Percentiles rank a stretch among this genome's conserved stretches.
Evolutionary conservation across 2,329 filamentous ascomycete species (phyloP).

Genomic region (Cladosporium phlei): DNA sequence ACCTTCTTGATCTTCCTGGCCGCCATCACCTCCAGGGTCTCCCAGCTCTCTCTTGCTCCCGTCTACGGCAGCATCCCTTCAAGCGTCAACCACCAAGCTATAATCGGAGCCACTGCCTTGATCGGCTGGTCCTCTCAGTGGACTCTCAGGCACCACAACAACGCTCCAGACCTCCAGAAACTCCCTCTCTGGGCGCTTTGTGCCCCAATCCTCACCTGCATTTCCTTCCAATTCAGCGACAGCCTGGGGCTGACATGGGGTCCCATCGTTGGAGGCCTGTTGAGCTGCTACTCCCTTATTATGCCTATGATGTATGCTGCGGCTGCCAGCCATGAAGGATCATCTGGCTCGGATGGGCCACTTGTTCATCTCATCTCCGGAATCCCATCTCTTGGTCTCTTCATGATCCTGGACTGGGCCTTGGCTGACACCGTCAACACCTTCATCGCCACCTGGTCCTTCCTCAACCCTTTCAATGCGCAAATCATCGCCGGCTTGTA

Average conservation of each 20-base stretch:
- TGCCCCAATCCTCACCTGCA: constrained; percentile 67
- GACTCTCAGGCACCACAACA: constrained; percentile 17
- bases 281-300: constrained; percentile 60
- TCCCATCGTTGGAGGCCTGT: constrained; percentile 66
- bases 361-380: constrained; percentile 44
- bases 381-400: constrained; percentile 8
- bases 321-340: constrained; percentile 21
- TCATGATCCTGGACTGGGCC: constrained; percentile 14
- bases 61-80: constrained; percentile 84
- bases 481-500: constrained; percentile 66
- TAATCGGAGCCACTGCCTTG: constrained; percentile 60
- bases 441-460: constrained; percentile 6
- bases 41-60: constrained; percentile 72
- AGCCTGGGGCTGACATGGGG: constrained; percentile 65
- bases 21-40: constrained; percentile 64
- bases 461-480: constrained; percentile 65
- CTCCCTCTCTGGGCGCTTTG: constrained; percentile 71
- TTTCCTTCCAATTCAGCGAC: constrained; percentile 63
- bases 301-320: constrained; percentile 38
- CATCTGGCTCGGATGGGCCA: constrained; percentile 29
- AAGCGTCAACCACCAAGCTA: constrained; percentile 63
- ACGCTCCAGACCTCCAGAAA: constrained; percentile 47
- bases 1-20: constrained; percentile 38
- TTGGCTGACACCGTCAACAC: constrained; percentile 8
- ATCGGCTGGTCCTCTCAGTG: constrained; percentile 67